Base-by-base conservation (phyloP, 371 early-diverging fungal species). In the Massospora cicadina region DNA sequence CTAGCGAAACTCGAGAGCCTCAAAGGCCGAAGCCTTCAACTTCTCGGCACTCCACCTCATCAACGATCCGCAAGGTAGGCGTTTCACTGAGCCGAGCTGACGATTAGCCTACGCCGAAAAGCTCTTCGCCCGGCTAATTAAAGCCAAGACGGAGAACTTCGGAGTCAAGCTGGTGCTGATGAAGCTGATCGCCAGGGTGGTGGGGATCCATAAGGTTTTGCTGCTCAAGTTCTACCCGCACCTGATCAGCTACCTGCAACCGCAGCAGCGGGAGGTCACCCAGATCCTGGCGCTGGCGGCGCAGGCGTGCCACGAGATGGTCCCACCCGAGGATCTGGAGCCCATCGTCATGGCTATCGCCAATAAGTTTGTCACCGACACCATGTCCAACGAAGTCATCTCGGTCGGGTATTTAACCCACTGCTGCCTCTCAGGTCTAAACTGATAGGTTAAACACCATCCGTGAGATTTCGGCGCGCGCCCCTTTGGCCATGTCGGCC, bases 341-440 rank as follows among this genome's bases (percentile, higher is more conserved):
- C 84, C 88, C 17, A 83, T 93, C 0, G 72, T 95, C 27, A 84
- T 84, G 66, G 88, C 90, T 1, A 85, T 95, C 54, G 94, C 95
- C 24, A 88, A 96, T 74, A 89, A 90, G 77, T 97, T 97, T 81
- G 89, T 95, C 25, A 87, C 91, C 54, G 90, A 88, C 66, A 88
- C 90, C 70, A 85, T 81, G 32, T 75, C 95, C 7, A 80, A 85
- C 17, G 96, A 96, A 74, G 98, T 95, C 32, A 91, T 96, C 74
- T 82, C 89, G 21, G 96, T 93, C 0, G 98, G 81, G 76, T 76
- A 74, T 13, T 2, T n/a, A n/a, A n/a, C n/a, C n/a, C 60, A 53
- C 5, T 54, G 25, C 71, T 56, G 30, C 27, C 66, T 27, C 54
- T n/a, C 13, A 26, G 17, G 3, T 65, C 67, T 55, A 55, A 26